Evolutionary conservation across 1,139 yeast species (phyloP).

Genomic region (Entelexis paramagnoliae): DNA sequence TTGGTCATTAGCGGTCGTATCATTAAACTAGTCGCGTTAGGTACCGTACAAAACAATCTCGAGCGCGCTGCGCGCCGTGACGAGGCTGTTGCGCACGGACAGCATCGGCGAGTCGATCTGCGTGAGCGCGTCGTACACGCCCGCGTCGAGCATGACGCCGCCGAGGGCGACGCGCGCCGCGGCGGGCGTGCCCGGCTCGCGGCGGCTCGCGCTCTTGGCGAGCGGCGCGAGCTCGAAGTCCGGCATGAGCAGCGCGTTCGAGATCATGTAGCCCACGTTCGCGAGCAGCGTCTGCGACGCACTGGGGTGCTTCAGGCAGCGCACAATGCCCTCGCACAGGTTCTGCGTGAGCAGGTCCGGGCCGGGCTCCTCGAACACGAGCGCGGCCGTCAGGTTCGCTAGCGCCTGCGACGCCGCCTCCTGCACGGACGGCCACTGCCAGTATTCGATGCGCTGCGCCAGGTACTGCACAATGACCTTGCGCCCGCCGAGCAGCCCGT

Average conservation of each 20-base stretch:
- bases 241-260: not conserved
- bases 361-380: not conserved
- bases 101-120: not conserved
- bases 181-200: not conserved
- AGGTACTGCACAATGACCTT: not conserved
- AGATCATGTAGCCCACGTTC: not conserved
- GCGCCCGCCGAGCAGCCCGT: conserved; percentile 1
- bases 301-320: not conserved
- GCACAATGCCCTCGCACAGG: not conserved
- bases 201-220: not conserved
- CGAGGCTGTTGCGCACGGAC: conserved; percentile 1
- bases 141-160: not conserved
- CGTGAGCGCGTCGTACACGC: conserved; percentile 1
- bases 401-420: conserved; percentile 5
- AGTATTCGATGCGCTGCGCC: not conserved
- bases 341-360: not conserved
- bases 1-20: not conserved
- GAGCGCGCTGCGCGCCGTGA: not conserved
- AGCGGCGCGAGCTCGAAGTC: not conserved
- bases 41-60: not conserved
- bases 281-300: not conserved
- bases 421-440: conserved; percentile 4
- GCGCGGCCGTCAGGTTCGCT: not conserved
- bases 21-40: not conserved
- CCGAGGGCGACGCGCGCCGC: not conserved